Conservation (phyloP, 2,329 filamentous ascomycete genomes). For the Clonostachys sp. region DNA sequence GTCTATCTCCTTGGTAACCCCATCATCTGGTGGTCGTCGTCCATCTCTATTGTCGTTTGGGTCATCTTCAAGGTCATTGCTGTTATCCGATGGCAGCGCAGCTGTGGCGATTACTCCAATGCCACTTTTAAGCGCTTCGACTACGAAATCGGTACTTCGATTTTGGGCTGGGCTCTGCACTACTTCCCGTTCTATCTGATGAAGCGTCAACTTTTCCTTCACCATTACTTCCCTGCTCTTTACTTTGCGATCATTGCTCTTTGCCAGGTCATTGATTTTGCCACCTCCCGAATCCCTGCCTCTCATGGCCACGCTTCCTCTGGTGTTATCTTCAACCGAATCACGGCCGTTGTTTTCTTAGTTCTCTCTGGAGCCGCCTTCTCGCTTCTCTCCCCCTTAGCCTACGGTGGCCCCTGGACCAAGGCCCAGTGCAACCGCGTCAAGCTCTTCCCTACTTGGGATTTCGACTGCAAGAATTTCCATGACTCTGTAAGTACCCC, state of each 20-base stretch:
- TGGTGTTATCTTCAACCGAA: constrained; percentile 65
- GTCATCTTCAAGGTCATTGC: constrained; percentile 81
- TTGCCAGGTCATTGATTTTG: constrained; percentile 85
- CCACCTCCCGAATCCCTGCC: constrained; percentile 63
- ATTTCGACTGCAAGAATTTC: constrained; percentile 98
- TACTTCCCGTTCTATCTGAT: constrained; percentile 99
- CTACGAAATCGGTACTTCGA: constrained; percentile 87
- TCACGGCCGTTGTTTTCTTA: constrained; percentile 70
- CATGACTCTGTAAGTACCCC: constrained; percentile 69
- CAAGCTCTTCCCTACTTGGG: constrained; percentile 87
- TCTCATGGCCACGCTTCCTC: no score
- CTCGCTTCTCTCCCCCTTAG: constrained; percentile 78
- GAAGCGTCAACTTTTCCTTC: constrained; percentile 95
- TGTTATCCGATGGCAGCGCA: constrained; percentile 89
- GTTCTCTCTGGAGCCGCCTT: constrained; percentile 72
- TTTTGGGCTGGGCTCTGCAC: constrained; percentile 94
- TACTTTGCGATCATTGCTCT: constrained; percentile 91
- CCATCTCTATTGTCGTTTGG: constrained; percentile 72
- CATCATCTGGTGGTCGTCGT: constrained; percentile 89
- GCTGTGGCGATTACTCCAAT: constrained; percentile 79
- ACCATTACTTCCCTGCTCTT: constrained; percentile 96
- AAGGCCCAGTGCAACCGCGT: constrained; percentile 79
- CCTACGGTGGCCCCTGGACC: constrained; percentile 94
- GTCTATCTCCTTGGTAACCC: constrained; percentile 97
- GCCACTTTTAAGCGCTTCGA: constrained; percentile 92